Conservation (phyloP, 2,329 filamentous ascomycete species). For the Sclerotiophoma versabilis region DNA sequence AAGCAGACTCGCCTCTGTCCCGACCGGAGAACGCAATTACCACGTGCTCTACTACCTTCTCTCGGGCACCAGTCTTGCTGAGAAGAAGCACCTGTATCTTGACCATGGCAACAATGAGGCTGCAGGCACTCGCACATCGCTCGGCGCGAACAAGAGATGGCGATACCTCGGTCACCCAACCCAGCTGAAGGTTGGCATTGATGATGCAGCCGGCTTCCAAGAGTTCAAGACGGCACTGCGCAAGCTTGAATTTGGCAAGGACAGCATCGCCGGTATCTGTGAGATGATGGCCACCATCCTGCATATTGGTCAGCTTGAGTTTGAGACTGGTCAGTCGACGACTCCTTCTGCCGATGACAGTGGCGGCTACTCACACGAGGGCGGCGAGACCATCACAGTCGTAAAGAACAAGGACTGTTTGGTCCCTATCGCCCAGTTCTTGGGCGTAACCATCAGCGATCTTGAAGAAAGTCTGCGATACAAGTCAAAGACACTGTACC, state of each 20-base stretch:
- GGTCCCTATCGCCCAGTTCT: slow-evolving; percentile 86
- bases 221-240: slow-evolving; percentile 95
- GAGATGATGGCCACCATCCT: slow-evolving; percentile 92
- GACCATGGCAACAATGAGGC: slow-evolving; percentile 59
- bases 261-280: slow-evolving; percentile 95
- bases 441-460: slow-evolving; percentile 81
- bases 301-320: slow-evolving; percentile 98
- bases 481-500: slow-evolving; percentile 95
- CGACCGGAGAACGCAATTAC: slow-evolving; percentile 95
- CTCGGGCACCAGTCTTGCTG: slow-evolving; percentile 86
- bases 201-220: slow-evolving; percentile 93
- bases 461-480: slow-evolving; percentile 90
- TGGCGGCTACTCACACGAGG: slow-evolving; percentile 94
- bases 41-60: slow-evolving; percentile 95
- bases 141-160: slow-evolving; percentile 80
- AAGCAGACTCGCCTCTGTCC: slow-evolving; percentile 88
- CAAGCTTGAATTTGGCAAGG: slow-evolving; percentile 91
- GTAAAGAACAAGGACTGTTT: slow-evolving; percentile 95
- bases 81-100: slow-evolving; percentile 83
- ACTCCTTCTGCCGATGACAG: slow-evolving; percentile 85
- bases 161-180: slow-evolving; percentile 95
- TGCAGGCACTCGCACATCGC: slow-evolving; percentile 61
- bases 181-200: slow-evolving; percentile 95
- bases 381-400: slow-evolving; percentile 81
- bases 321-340: slow-evolving; percentile 81